phyloP scores from a whole-genome alignment of 768 basidiomycete genomes.

The Tulasnella sp. region DNA sequence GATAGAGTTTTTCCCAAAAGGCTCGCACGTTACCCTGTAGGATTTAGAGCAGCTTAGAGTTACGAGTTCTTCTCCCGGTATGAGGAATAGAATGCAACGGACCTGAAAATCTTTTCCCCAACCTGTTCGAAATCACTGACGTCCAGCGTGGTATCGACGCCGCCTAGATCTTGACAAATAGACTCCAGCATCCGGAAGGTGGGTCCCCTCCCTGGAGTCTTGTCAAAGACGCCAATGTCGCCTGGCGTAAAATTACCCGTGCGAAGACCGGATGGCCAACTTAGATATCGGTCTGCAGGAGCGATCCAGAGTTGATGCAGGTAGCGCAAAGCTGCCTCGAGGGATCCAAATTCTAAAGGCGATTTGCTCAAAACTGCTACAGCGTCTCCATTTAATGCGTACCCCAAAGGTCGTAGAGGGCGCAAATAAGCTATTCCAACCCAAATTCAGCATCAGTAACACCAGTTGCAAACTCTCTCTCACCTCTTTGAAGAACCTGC shows the following conservation, averaged over 20 bases:
- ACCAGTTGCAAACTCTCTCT: not conserved
- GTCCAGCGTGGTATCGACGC: not conserved
- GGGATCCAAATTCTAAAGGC: not conserved
- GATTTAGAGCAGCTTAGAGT: too few relatives aligned
- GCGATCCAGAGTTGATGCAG: not conserved
- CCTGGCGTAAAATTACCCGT: not conserved
- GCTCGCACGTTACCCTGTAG: too few relatives aligned
- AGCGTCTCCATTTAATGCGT: not conserved
- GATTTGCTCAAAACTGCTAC: not conserved
- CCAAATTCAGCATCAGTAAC: not conserved
- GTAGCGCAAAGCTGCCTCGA: not conserved
- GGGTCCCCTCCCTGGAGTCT: not conserved
- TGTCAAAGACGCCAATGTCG: not conserved
- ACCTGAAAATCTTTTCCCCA: not conserved
- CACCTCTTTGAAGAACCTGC: not conserved
- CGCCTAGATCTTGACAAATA: not conserved
- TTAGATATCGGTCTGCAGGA: not conserved
- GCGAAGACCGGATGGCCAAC: not conserved
- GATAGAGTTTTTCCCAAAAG: not conserved
- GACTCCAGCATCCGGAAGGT: not conserved
- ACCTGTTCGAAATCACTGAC: not conserved
- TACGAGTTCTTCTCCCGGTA: too few relatives aligned
- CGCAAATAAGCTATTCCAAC: not conserved
- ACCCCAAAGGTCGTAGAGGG: not conserved
- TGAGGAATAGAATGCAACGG: too few relatives aligned